Evolutionary conservation across 345 rosid species (phyloP), one percentile per base, ranked within the genome.

Genomic region (Camelina sativa): DNA sequence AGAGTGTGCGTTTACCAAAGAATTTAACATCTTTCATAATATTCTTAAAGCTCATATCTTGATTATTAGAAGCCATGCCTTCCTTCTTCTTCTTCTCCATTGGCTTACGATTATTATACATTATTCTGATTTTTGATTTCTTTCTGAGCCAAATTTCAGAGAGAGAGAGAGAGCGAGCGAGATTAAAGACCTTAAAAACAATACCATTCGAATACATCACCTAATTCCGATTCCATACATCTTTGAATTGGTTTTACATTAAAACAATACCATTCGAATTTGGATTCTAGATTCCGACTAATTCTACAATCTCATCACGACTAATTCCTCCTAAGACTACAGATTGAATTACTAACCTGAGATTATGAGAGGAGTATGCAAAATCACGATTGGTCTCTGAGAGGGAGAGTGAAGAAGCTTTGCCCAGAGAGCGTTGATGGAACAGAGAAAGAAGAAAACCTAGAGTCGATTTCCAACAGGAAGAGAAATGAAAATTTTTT

Each of bases 21-120:
- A 34, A 64, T 68, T 75, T 62, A 52, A 86, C 82, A 72, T 86
- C 89, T 69, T 84, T 80, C 83, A 86, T 76, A 56, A 86, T 84
- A 5, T 77, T 63, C 68, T 50, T 77, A 12, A 86, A 72, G 65
- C 76, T 79, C 66, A 81, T 7, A 4, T 78, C 59, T 23, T 65
- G 64, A 62, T 71, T 78, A 59, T 5, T 32, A 17, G 78, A 22
- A 12, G 56, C 83, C 82, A 71, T 76, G 56, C 20, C 61, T 62
- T 56, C 72, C 8, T 61, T 71, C 25, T 61, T 71, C 25, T 56
- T 73, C 70, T 83, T 72, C 63, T 37, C 77, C 81, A 76, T 65
- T 74, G 60, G 67, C 67, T 81, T 83, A 4, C 72, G 67, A n/a
- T n/a, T n/a, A 28, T 50, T 65, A 64, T 40, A 57, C 68, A 71